Evolutionary conservation across 176 grass and related monocot genomes (phyloP), one percentile per base, ranked within the genome.

Genomic region (Tillandsia leiboldiana): DNA sequence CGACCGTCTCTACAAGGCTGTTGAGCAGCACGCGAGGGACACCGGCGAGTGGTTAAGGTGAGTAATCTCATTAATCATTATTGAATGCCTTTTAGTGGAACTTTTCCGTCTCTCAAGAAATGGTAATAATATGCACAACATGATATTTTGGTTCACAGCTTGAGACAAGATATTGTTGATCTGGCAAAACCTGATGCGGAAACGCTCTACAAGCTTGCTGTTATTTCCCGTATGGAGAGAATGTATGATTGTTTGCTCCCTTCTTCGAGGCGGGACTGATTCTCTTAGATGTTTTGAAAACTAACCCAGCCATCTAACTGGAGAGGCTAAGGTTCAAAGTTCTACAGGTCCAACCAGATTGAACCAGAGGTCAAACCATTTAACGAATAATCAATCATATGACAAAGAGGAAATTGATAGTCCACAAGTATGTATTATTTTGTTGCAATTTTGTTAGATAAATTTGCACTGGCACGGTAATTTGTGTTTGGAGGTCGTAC

Each of bases 41-140:
- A 90, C 94, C 11, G 89, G 79, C n/a, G 89, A 97, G 67, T 97
- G 89, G 94, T 68, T 76, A 80, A 87, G 89, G 94, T 90, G 13
- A 74, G 80, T 72, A 17, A 7, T 56, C 10, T 56, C 29, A 49
- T 69, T 48, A 12, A 11, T 27, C 59, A 65, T 49, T 49, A 24
- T 53, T 12, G 51, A 51, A 10, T 51, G 12, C 22, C 33, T 13
- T 9, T 29, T 59, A 2, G 18, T 23, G 15, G 11, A 56, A 56
- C 52, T 56, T n/a, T 56, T 1, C 9, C 15, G 12, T 13, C 15
- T 13, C 3, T 56, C 52, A 56, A 56, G 52, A 56, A 56, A 12
- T 56, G 52, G 13, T n/a, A 13, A 56, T 56, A 56, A 3, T 12
- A 56, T 26, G 67, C 63, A 7, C 53, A 51, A 10, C 9, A 66